Conservation (phyloP, 495 filamentous ascomycete genomes). For the Talaromyces wortmannii region DNA sequence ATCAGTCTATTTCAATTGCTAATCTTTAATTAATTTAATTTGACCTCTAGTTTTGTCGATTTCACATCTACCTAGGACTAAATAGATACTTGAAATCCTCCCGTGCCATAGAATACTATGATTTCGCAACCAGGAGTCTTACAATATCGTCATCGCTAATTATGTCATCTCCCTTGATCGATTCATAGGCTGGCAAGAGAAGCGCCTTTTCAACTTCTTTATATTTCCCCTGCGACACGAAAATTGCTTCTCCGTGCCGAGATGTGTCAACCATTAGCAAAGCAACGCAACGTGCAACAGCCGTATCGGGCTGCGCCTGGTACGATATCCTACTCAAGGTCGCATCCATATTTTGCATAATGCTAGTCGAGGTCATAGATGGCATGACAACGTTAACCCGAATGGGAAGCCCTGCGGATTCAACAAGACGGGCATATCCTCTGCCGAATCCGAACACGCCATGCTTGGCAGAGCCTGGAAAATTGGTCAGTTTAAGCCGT, state of each 20-base stretch:
- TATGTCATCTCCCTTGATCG: neutral
- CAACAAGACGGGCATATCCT: constrained; percentile 13
- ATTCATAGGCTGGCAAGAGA: neutral
- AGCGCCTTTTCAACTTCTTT: constrained; percentile 28
- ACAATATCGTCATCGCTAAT: constrained; percentile 1
- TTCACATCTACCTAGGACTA: too few species aligned
- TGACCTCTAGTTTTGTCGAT: too few species aligned
- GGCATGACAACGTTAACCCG: constrained; percentile 35
- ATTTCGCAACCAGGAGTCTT: neutral
- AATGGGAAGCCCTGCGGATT: constrained; percentile 10
- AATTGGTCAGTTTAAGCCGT: neutral
- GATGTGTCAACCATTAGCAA: constrained; percentile 24
- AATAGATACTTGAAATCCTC: too few species aligned
- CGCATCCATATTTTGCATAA: constrained; percentile 16
- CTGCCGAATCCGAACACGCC: constrained; percentile 28
- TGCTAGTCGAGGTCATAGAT: constrained; percentile 32
- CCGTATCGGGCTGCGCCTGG: constrained; percentile 20
- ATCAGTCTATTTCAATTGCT: too few species aligned
- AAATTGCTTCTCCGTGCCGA: constrained; percentile 30
- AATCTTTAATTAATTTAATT: too few species aligned
- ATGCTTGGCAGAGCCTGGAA: constrained; percentile 25
- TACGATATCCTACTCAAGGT: constrained; percentile 12
- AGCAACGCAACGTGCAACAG: constrained; percentile 30
- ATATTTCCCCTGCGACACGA: constrained; percentile 28
- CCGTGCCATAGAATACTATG: too few species aligned